phyloP scores from a whole-genome alignment of 495 filamentous ascomycete species.

The Aeminium ludgeri region DNA sequence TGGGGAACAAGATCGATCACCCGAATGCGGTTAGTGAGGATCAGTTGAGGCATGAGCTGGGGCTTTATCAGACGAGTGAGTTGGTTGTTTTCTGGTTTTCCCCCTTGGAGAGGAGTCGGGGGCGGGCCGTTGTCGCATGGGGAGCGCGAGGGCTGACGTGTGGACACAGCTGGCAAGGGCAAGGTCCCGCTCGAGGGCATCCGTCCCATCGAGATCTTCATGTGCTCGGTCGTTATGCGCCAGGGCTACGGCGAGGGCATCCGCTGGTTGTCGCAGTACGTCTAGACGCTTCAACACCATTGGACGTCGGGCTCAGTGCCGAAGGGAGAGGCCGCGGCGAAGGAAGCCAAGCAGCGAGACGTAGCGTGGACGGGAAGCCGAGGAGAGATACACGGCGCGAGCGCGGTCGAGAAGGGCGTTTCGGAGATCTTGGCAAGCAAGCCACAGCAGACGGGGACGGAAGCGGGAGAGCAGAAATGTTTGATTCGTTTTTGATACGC shows the following conservation, averaged over 20 bases:
- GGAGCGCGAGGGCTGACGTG: too few relatives aligned
- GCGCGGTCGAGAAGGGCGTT: too few relatives aligned
- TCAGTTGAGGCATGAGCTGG: conserved; percentile 74
- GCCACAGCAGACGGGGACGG: too few relatives aligned
- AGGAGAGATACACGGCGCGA: too few relatives aligned
- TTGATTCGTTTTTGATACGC: too few relatives aligned
- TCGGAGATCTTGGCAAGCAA: too few relatives aligned
- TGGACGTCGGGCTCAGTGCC: too few relatives aligned
- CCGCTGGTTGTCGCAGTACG: conserved; percentile 36
- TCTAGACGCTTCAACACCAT: conserved; percentile 3
- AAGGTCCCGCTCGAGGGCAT: conserved; percentile 91
- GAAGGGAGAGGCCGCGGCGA: too few relatives aligned
- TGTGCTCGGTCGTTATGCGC: conserved; percentile 97
- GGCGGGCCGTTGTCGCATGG: too few relatives aligned
- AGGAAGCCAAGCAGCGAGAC: too few relatives aligned
- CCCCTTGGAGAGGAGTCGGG: background rate
- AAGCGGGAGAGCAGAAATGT: too few relatives aligned
- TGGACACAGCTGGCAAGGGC: conserved; percentile 67
- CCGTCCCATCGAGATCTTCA: conserved; percentile 92
- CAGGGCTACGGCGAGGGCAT: conserved; percentile 77
- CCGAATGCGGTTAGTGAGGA: conserved; percentile 89
- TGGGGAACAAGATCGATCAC: conserved; percentile 99
- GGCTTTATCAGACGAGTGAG: conserved; percentile 65
- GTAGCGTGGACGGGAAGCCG: too few relatives aligned
- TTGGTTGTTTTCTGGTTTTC: background rate